Percentiles rank a stretch among this genome's conserved stretches.
These are phyloP conservation scores for Colletotrichum sp. DNA, from an alignment of 2,329 filamentous ascomycete genomes.

Conservation along the genomic window DNA sequence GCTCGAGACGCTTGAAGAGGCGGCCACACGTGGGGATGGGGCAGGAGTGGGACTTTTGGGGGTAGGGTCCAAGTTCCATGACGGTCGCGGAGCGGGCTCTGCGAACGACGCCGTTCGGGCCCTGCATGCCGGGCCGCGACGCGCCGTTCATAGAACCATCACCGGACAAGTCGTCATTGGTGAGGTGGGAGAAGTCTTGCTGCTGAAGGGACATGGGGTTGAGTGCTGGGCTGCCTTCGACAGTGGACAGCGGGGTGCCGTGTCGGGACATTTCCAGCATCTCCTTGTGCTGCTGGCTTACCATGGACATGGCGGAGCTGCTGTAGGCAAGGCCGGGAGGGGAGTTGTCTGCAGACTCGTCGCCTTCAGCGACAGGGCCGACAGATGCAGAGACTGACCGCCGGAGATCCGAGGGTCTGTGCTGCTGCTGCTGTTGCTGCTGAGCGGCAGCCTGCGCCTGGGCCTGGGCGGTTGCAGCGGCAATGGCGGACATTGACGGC, in stretches of 20 bases:
- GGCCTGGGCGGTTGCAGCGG: slow-evolving; percentile 64
- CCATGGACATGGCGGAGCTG: slow-evolving; percentile 68
- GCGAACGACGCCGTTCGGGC: slow-evolving; percentile 79
- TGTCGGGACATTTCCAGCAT: slow-evolving; percentile 85
- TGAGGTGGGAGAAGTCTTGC: slow-evolving; percentile 65
- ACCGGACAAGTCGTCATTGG: slow-evolving; percentile 65
- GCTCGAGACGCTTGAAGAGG: slow-evolving; percentile 98
- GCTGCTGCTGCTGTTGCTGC: slow-evolving; percentile 33
- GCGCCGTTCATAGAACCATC: slow-evolving; percentile 61
- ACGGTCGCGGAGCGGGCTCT: slow-evolving; percentile 93
- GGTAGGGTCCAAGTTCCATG: slow-evolving; percentile 95
- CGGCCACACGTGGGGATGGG: slow-evolving; percentile 98
- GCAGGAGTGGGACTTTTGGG: slow-evolving; percentile 97
- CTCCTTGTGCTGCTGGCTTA: slow-evolving; percentile 75
- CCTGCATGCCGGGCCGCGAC: slow-evolving; percentile 70
- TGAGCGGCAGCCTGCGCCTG: slow-evolving; percentile 50
- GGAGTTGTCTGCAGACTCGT: slow-evolving; percentile 80
- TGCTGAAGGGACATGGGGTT: slow-evolving; percentile 75
- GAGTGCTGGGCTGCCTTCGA: slow-evolving; percentile 81
- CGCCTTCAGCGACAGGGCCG: slow-evolving; percentile 78
- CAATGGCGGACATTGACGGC: slow-evolving; percentile 72
- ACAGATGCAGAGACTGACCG: slow-evolving; percentile 90
- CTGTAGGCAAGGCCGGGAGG: slow-evolving; percentile 78
- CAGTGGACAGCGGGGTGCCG: slow-evolving; percentile 84
- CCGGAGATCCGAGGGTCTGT: slow-evolving; percentile 88